Evolutionary conservation across 1,284 basidiomycete species (phyloP).

Genomic region (Flammula alnicola): DNA sequence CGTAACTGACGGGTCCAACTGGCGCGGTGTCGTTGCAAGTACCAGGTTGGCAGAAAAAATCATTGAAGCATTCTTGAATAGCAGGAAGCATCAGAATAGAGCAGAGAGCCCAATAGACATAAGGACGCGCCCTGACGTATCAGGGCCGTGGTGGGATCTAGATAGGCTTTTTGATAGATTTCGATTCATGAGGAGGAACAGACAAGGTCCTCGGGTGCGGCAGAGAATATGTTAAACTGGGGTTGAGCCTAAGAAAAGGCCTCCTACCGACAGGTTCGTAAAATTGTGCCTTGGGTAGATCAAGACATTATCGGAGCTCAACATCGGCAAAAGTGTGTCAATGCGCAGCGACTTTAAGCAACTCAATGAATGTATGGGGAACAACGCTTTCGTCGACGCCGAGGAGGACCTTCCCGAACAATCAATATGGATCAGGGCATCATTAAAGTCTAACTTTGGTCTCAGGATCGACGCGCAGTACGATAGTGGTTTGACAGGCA

Average conservation of each 20-base stretch:
- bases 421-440: slow-evolving; percentile 9
- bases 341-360: too few species aligned
- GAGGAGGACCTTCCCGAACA: too few species aligned
- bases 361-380: slow-evolving; percentile 10
- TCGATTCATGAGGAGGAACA: slow-evolving; percentile 3
- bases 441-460: slow-evolving; percentile 15
- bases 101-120: slow-evolving; percentile 7
- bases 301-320: background rate
- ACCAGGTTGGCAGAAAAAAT: slow-evolving; percentile 24
- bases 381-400: too few species aligned
- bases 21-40: background rate
- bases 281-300: too few species aligned
- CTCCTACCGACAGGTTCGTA: background rate
- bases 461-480: slow-evolving; percentile 14
- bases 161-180: slow-evolving; percentile 6
- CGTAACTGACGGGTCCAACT: background rate
- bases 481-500: slow-evolving; percentile 11
- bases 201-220: slow-evolving; percentile 18
- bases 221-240: background rate
- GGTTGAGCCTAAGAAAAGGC: too few species aligned
- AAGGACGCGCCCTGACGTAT: background rate
- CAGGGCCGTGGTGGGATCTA: slow-evolving; percentile 8
- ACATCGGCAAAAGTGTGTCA: background rate
- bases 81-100: slow-evolving; percentile 19
- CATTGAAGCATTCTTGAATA: slow-evolving; percentile 12